These are phyloP conservation scores for Litsea cubeba DNA, from an alignment of 164 flowering plant genomes.

Conservation along the genomic window DNA sequence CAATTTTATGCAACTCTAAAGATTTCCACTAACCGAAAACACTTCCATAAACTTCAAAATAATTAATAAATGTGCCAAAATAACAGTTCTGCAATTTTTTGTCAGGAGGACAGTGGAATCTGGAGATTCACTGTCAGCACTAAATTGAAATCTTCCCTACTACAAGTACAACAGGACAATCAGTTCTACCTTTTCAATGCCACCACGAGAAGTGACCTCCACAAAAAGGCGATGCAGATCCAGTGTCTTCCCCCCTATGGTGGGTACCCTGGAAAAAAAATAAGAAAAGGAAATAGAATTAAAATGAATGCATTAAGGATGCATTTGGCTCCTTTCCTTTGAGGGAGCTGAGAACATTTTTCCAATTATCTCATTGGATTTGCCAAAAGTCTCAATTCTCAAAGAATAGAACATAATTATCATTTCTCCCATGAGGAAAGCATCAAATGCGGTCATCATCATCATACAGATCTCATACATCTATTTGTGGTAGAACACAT, in stretches of 20 bases:
- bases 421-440: no score
- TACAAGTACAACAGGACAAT: neutral
- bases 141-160: neutral
- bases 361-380: neutral
- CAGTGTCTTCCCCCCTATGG: conserved; percentile 66
- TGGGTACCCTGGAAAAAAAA: conserved; percentile 53
- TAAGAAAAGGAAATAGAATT: neutral
- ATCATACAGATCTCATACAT: no score
- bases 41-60: neutral
- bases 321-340: neutral
- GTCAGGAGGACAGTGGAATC: neutral
- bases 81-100: neutral
- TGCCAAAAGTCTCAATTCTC: no score
- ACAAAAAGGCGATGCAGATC: conserved; percentile 79
- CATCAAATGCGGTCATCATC: no score
- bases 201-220: conserved; percentile 84
- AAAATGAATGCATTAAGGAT: neutral
- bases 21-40: neutral
- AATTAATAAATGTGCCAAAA: neutral
- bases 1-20: neutral
- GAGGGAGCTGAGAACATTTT: neutral
- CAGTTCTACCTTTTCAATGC: conserved; percentile 64
- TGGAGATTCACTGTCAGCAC: neutral
- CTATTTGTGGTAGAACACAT: no score
- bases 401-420: no score